Percentiles rank a stretch among this genome's conserved stretches.
These are phyloP conservation scores for Agrocybe pediades DNA, from an alignment of 768 basidiomycete genomes.

Conservation along the genomic window DNA sequence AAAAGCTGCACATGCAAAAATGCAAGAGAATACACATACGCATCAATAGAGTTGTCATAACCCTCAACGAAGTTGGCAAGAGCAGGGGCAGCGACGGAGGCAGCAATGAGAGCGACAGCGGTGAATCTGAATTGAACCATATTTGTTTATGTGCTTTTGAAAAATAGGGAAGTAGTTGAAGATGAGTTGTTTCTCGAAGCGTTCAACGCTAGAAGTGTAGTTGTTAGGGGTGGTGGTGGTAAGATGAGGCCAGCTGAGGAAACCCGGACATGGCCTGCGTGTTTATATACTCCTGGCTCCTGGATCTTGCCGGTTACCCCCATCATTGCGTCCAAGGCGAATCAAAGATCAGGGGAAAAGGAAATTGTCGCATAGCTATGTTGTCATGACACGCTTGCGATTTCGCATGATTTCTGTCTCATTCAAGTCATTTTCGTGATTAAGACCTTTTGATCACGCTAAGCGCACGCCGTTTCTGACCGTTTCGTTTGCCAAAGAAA, in stretches of 20 bases:
- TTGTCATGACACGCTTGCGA: too few relatives aligned
- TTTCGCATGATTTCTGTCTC: too few relatives aligned
- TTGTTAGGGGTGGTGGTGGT: conserved; percentile 12
- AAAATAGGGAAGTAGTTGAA: conserved; percentile 4
- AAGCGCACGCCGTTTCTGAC: too few relatives aligned
- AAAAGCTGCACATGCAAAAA: not conserved
- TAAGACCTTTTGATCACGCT: too few relatives aligned
- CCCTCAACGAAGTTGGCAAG: conserved; percentile 15
- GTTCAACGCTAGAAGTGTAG: conserved; percentile 20
- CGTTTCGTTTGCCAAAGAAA: too few relatives aligned
- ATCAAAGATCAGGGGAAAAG: not conserved
- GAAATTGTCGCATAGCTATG: not conserved
- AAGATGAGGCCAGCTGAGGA: conserved; percentile 27
- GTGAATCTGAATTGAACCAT: conserved; percentile 26
- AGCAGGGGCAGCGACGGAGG: conserved; percentile 20
- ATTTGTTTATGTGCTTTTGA: conserved; percentile 2
- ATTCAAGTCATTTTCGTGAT: too few relatives aligned
- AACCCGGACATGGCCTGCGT: conserved; percentile 1
- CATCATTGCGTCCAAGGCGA: not conserved
- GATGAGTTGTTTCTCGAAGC: conserved; percentile 12
- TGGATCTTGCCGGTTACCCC: conserved; percentile 8
- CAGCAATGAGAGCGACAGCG: conserved; percentile 17
- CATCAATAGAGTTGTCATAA: conserved; percentile 10
- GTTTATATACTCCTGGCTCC: conserved; percentile 18
- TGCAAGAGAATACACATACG: conserved; percentile 9